Evolutionary conservation across 257 asterid genomes (phyloP), one percentile per base, ranked within the genome.

Genomic region (Rhazya stricta): DNA sequence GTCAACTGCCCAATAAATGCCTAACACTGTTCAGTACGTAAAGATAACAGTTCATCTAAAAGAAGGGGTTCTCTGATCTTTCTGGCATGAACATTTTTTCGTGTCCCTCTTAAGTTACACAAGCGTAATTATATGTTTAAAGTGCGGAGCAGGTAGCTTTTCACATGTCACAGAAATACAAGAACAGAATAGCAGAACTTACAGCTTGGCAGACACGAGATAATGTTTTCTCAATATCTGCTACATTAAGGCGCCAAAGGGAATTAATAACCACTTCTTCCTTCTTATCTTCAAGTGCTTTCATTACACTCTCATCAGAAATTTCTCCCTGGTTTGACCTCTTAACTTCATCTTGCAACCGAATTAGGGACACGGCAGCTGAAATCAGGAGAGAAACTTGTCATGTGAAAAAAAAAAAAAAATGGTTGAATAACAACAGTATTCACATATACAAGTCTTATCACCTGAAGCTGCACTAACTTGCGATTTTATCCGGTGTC

Each of bases 381-480:
- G 81, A 69, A 34, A 62, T 65, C 48, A 66, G 60, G 51, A 43
- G 43, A 67, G 15, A 29, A 29, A 53, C 16, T 34, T 78, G 58
- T 36, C n/a, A 75, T 37, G 13, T 36, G 1, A 66, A 18, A 18
- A 61, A 18, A n/a, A n/a, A n/a, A n/a, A n/a, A n/a, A n/a, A n/a
- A n/a, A n/a, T n/a, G 32, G n/a, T 25, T 80, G 27, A 50, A 34
- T 39, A 74, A 27, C 65, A 66, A 37, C 13, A 71, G 43, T 12
- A 77, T 60, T 36, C 65, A 62, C 53, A 27, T 67, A 73, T 60
- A 48, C 62, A 61, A 39, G 60, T 60, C 63, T 74, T 23, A 56
- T 82, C 83, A 92, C 98, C 98, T 91, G 88, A 87, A 78, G 98
- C 92, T 41, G 98, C 98, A 77, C 82, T 78, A 74, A 84, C 85